These are phyloP conservation scores for Waltiozyma sp. DNA, from an alignment of 1,139 yeast species.

Conservation along the genomic window DNA sequence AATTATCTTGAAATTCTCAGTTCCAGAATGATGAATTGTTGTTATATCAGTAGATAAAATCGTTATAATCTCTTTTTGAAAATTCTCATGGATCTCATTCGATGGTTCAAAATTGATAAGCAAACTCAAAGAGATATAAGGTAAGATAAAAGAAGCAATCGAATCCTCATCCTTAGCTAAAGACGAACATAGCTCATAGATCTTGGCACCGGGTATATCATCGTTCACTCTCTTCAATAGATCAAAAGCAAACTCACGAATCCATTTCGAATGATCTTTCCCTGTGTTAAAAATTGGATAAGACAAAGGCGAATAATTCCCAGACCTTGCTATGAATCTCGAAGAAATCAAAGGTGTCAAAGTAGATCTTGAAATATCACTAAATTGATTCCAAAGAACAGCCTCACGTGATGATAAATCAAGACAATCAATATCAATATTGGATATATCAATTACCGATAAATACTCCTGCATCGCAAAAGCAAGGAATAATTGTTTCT, in stretches of 20 bases:
- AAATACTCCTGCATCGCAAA: constrained; percentile 83
- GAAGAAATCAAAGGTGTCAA: constrained; percentile 69
- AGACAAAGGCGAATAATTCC: constrained; percentile 26
- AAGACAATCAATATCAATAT: constrained; percentile 24
- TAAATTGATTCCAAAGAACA: constrained; percentile 50
- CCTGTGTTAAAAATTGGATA: constrained; percentile 42
- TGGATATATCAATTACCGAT: constrained; percentile 44
- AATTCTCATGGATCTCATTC: constrained; percentile 35
- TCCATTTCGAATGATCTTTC: constrained; percentile 50
- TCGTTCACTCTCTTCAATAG: constrained; percentile 36
- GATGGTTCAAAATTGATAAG: constrained; percentile 34
- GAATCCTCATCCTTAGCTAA: constrained; percentile 61
- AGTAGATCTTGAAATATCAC: constrained; percentile 62
- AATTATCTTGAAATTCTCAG: constrained; percentile 51
- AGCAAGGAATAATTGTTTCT: constrained; percentile 74
- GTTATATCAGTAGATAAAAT: constrained; percentile 42
- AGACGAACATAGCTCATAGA: constrained; percentile 57
- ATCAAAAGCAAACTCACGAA: constrained; percentile 57
- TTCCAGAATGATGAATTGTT: constrained; percentile 36
- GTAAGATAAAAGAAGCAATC: constrained; percentile 63
- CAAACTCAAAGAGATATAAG: constrained; percentile 65
- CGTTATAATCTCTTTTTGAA: constrained; percentile 39
- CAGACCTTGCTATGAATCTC: constrained; percentile 47
- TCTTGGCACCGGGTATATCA: constrained; percentile 30
- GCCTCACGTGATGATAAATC: constrained; percentile 24